phyloP scores from a whole-genome alignment of 495 filamentous ascomycete genomes.

The Cudoniella acicularis region DNA sequence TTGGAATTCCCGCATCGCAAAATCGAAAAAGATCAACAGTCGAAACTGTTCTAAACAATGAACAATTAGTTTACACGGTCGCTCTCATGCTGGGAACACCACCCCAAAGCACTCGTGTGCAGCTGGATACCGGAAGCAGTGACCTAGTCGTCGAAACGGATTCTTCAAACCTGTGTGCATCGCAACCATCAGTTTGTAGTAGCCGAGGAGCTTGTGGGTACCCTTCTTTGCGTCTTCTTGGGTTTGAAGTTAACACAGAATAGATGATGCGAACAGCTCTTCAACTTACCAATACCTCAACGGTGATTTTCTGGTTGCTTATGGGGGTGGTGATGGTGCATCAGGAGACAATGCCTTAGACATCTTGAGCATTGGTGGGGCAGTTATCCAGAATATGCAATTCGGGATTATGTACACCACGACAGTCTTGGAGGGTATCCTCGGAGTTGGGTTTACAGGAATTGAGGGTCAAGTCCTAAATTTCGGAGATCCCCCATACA shows the following conservation, averaged over 20 bases:
- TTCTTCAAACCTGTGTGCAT: constrained; percentile 54
- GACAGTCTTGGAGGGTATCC: constrained; percentile 65
- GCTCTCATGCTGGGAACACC: constrained; percentile 70
- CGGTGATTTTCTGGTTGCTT: constrained; percentile 78
- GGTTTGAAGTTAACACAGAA: constrained; percentile 46
- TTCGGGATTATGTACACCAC: constrained; percentile 80
- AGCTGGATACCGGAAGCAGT: constrained; percentile 78
- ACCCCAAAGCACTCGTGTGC: constrained; percentile 51
- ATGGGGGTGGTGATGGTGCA: constrained; percentile 77
- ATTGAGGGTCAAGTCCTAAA: constrained; percentile 65
- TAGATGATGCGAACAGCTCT: constrained; percentile 65
- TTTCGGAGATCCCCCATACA: constrained; percentile 55
- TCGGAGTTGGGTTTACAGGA: constrained; percentile 76
- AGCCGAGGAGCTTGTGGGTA: constrained; percentile 21
- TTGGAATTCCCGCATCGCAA: not conserved
- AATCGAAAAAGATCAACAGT: not conserved
- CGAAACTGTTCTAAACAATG: not conserved
- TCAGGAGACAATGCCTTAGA: constrained; percentile 78
- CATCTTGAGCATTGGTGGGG: constrained; percentile 59
- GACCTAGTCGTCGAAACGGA: constrained; percentile 79
- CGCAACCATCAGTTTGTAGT: constrained; percentile 22
- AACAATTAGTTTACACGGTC: constrained; percentile 52
- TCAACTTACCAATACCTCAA: constrained; percentile 72
- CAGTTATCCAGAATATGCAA: constrained; percentile 61
- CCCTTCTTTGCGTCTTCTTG: not conserved